A percentile compares a stretch with the other conserved stretches of the same genome.
These are phyloP conservation scores for Mycena albidolilacea DNA, from an alignment of 768 basidiomycete species.

Conservation along the genomic window DNA sequence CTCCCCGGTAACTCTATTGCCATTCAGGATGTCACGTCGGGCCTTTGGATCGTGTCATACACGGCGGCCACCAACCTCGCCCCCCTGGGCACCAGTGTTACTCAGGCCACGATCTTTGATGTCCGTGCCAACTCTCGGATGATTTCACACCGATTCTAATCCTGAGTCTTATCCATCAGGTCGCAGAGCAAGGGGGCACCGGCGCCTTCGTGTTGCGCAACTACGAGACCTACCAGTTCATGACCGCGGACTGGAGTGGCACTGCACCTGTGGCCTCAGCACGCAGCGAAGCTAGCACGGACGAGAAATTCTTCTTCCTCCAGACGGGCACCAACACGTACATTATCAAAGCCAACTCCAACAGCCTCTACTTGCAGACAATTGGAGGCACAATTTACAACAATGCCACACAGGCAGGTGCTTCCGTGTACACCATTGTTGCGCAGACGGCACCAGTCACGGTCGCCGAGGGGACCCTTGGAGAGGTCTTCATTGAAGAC, in stretches of 20 bases:
- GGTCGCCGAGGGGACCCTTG: background rate
- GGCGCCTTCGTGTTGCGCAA: conserved; percentile 2
- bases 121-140: conserved; percentile 1
- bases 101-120: conserved; percentile 9
- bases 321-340: conserved; percentile 8
- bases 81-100: conserved; percentile 8
- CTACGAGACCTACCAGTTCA: background rate
- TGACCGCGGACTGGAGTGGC: conserved; percentile 4
- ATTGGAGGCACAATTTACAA: background rate
- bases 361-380: conserved; percentile 1
- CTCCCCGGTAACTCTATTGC: conserved; percentile 1
- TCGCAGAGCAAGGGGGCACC: too few relatives aligned
- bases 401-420: conserved; percentile 5
- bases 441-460: conserved; percentile 3
- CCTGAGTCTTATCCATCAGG: too few relatives aligned
- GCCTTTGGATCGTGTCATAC: conserved; percentile 7
- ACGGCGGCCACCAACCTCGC: conserved; percentile 9
- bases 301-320: background rate
- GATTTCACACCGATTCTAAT: conserved; percentile 4
- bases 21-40: conserved; percentile 7
- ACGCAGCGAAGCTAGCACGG: conserved; percentile 2
- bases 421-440: conserved; percentile 7
- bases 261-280: conserved; percentile 4
- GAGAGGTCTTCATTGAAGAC: conserved; percentile 7
- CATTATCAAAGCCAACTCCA: conserved; percentile 5